Evolutionary conservation across 192 early-diverging fungal species (phyloP).

Genomic region (Coemansia pectinata): DNA sequence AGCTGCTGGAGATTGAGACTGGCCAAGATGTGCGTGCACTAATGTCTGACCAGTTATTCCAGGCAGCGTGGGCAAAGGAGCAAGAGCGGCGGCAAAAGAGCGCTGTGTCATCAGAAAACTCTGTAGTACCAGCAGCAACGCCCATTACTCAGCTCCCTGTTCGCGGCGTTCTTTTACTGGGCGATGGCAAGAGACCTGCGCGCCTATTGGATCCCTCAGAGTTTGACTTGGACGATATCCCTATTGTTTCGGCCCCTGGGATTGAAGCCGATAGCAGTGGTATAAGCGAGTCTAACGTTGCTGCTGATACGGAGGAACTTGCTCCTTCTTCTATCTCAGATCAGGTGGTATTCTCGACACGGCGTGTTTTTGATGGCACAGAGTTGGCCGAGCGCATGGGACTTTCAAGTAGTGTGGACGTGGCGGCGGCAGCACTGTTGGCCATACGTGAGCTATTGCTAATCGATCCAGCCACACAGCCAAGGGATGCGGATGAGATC

Average conservation of each 20-base stretch:
- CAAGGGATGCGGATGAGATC: not conserved
- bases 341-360: slow-evolving; percentile 30
- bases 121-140: not conserved
- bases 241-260: slow-evolving; percentile 6
- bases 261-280: not conserved
- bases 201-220: slow-evolving; percentile 46
- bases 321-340: not conserved
- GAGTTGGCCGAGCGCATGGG: slow-evolving; percentile 30
- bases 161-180: slow-evolving; percentile 43
- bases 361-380: slow-evolving; percentile 29
- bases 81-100: slow-evolving; percentile 27
- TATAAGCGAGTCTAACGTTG: not conserved
- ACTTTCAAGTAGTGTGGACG: not conserved
- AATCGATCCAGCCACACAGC: slow-evolving; percentile 15
- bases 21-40: slow-evolving; percentile 64
- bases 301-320: not conserved
- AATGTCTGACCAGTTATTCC: slow-evolving; percentile 48
- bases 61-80: slow-evolving; percentile 39
- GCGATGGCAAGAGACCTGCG: slow-evolving; percentile 32
- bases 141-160: slow-evolving; percentile 45
- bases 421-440: slow-evolving; percentile 9
- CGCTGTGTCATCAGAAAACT: not conserved
- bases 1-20: slow-evolving; percentile 68
- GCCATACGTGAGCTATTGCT: slow-evolving; percentile 30
- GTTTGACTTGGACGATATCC: slow-evolving; percentile 38